phyloP scores from a whole-genome alignment of 75 land plant genomes.

The Isoetes taiwanensis region DNA sequence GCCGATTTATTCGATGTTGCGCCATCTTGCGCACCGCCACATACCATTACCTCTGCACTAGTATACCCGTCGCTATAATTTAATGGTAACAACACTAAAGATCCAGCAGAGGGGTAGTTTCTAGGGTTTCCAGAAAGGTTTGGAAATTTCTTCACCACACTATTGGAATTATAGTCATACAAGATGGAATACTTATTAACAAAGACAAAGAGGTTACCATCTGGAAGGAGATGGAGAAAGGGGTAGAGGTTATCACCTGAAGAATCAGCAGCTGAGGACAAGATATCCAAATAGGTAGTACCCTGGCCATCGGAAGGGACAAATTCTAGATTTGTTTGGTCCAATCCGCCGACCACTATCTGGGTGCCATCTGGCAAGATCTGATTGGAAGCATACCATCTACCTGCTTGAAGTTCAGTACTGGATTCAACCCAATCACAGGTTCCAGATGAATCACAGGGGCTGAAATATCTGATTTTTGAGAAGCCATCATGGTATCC shows the following conservation, averaged over 20 bases:
- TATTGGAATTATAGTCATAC: conserved; percentile 29
- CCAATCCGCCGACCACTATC: conserved; percentile 49
- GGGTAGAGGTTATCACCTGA: conserved; percentile 32
- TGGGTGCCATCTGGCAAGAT: conserved; percentile 42
- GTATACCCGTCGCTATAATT: not conserved
- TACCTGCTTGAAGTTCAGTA: conserved; percentile 14
- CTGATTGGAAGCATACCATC: conserved; percentile 38
- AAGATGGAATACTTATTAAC: conserved; percentile 45
- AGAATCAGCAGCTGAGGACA: too few relatives aligned
- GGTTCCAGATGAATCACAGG: too few relatives aligned
- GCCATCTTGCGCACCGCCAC: conserved; percentile 16
- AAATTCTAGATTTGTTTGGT: conserved; percentile 27
- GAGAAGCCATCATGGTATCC: not conserved
- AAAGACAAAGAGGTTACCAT: conserved; percentile 70
- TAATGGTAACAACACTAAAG: conserved; percentile 21
- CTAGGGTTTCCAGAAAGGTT: conserved; percentile 17
- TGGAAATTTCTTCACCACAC: conserved; percentile 15
- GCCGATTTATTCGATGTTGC: not conserved
- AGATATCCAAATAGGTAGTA: too few relatives aligned
- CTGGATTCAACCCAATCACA: conserved; percentile 30
- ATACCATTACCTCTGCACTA: conserved; percentile 15
- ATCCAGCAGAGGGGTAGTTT: conserved; percentile 20
- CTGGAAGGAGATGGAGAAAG: conserved; percentile 54
- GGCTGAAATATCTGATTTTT: not conserved
- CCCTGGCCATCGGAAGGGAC: conserved; percentile 15